These are phyloP conservation scores for Nakazawaea ambrosiae DNA, from an alignment of 805 yeast species.

Conservation along the genomic window DNA sequence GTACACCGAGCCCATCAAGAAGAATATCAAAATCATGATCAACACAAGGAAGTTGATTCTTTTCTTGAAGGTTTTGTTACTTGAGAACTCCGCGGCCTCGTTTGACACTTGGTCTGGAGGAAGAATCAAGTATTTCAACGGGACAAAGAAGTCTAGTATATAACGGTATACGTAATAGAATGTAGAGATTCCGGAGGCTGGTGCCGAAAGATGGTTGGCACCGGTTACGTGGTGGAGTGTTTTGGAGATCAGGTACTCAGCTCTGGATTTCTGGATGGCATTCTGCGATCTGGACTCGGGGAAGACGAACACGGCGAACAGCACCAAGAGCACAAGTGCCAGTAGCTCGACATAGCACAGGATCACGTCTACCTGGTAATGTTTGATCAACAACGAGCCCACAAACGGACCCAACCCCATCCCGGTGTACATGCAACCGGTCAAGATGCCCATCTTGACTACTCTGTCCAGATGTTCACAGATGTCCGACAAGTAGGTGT, in stretches of 20 bases:
- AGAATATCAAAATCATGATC: not conserved
- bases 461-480: conserved; percentile 48
- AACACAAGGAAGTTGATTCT: conserved; percentile 25
- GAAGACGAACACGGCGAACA: conserved; percentile 29
- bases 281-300: conserved; percentile 49
- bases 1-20: conserved; percentile 13
- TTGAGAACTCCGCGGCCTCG: too few species aligned
- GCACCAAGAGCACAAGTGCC: conserved; percentile 22
- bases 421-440: conserved; percentile 47
- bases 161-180: not conserved
- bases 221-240: not conserved
- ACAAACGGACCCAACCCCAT: conserved; percentile 49
- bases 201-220: not conserved
- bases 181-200: not conserved
- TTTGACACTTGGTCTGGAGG: conserved; percentile 37
- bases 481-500: conserved; percentile 59
- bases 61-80: conserved; percentile 42
- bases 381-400: conserved; percentile 31
- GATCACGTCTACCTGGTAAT: conserved; percentile 15
- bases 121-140: conserved; percentile 41
- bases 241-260: conserved; percentile 11
- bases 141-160: conserved; percentile 22
- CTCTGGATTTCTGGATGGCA: conserved; percentile 40
- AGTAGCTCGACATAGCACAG: conserved; percentile 23
- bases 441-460: conserved; percentile 41